Base-by-base conservation (phyloP, 2,329 filamentous ascomycete genomes). In the Trichophyton mentagrophytes region DNA sequence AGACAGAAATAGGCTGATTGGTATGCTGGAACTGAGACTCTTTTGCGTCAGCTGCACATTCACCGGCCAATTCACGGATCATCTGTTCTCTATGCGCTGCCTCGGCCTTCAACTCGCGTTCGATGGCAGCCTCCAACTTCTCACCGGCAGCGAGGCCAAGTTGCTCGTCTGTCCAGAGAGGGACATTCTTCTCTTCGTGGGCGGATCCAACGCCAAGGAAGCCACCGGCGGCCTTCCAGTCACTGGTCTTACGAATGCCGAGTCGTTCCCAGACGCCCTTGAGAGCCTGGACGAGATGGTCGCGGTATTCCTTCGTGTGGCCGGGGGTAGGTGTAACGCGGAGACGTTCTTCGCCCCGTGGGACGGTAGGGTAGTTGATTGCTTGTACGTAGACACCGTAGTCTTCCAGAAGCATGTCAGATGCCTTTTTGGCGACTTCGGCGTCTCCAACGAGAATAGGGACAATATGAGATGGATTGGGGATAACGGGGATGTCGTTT, bases 351-450 rank as follows among this genome's bases (percentile, higher is more conserved):
- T 99, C 91, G n/a, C 93, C 93, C 5, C 95, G 90, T 1, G 93
- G 93, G 2, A 99, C 93, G 58, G 93, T 99, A 1, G 93, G 93
- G 76, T 97, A 97, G 78, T 99, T 99, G 82, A 99, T 97, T 60
- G 90, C 90, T 77, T 99, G 93, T 27, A 99, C 93, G 72, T 99
- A 99, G 71, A 99, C 96, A 64, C 85, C 84, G 78, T 96, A 88
- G 66, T 95, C 87, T 66, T 88, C 85, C 13, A 99, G 82, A 22
- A 99, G 84, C 78, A 95, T 85, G 72, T 99, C 93, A 25, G 89
- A 95, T 6, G 93, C 93, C 67, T 86, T 81, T 80, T 93, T 96
- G 62, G 93, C 93, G 46, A 95, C 78, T 75, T 93, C 91, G 55
- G 93, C 93, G 69, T 95, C 93, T 62, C 93, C 93, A 57, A 99